Evolutionary conservation across 2,329 filamentous ascomycete species (phyloP), one percentile per base, ranked within the genome.

Genomic region (Fusarium multiceps): DNA sequence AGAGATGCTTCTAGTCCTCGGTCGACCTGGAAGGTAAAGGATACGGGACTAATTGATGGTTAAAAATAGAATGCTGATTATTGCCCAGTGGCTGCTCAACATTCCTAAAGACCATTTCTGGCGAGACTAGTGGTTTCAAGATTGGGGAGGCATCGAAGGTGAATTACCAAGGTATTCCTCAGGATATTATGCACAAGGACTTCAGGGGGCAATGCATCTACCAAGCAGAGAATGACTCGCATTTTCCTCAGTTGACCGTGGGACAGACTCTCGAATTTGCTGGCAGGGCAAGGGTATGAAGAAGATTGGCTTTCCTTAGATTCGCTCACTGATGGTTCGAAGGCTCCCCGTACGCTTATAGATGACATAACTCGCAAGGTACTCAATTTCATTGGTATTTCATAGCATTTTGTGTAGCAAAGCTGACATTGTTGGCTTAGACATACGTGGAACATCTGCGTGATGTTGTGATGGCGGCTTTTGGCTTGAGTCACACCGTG

Each of bases 151-250:
- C 84, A 28, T 89, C 91, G 0, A 88, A 92, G 65, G 87, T 96
- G 74, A 94, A 96, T 80, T 96, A 95, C 77, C 90, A 94, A 77
- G 90, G 88, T 83, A 57, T 53, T 12, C 32, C 49, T 2, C 20
- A 25, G 6, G 30, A 37, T 11, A 25, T 18, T 11, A 74, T 74
- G 72, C 72, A 74, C 30, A 54, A 61, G 5, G 62, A 65, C 11
- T 72, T 74, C 80, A 88, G 91, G 21, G 92, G 93, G 58, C 92
- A 95, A 79, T 91, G 90, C 60, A 94, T 95, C 76, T 95, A 94
- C 80, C 93, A 91, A 0, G 91, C 92, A 59, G 92, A 94, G 79
- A 90, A 92, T 32, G 93, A 95, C 76, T 89, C 91, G 4, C 91
- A 93, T 79, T 93, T 93, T 74, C 90, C 91, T 7, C 87, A 89